phyloP scores from a whole-genome alignment of 2,329 filamentous ascomycete species.

The Podosphaera xanthii region DNA sequence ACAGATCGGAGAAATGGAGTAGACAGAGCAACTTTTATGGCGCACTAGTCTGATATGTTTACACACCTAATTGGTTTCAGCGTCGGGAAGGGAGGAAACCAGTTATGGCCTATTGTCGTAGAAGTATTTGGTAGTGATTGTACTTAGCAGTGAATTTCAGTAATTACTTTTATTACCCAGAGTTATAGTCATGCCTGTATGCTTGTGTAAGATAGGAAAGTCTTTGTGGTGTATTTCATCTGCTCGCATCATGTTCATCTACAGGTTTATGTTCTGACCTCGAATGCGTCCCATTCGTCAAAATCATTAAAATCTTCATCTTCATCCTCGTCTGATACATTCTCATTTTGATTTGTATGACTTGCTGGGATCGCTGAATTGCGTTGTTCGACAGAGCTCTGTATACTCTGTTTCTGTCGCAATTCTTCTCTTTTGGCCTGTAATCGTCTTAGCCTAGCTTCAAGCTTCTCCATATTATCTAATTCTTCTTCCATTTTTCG shows the following conservation, averaged over 20 bases:
- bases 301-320: conserved; percentile 1
- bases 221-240: neutral
- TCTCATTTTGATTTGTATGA: neutral
- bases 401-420: conserved; percentile 17
- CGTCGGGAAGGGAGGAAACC: too few species aligned
- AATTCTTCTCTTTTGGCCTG: conserved; percentile 51
- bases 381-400: neutral
- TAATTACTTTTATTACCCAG: too few species aligned
- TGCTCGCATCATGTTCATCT: neutral
- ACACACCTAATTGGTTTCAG: too few species aligned
- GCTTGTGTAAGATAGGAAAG: neutral
- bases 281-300: conserved; percentile 3
- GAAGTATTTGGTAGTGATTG: too few species aligned
- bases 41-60: too few species aligned
- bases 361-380: neutral
- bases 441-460: conserved; percentile 43
- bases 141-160: too few species aligned
- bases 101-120: too few species aligned
- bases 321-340: conserved; percentile 2
- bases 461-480: conserved; percentile 61
- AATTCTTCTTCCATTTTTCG: conserved; percentile 55
- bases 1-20: too few species aligned
- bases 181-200: neutral
- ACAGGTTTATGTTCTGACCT: neutral
- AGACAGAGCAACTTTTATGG: too few species aligned